Evolutionary conservation across 768 basidiomycete genomes (phyloP).

Genomic region (Boletus subcaerulescens): DNA sequence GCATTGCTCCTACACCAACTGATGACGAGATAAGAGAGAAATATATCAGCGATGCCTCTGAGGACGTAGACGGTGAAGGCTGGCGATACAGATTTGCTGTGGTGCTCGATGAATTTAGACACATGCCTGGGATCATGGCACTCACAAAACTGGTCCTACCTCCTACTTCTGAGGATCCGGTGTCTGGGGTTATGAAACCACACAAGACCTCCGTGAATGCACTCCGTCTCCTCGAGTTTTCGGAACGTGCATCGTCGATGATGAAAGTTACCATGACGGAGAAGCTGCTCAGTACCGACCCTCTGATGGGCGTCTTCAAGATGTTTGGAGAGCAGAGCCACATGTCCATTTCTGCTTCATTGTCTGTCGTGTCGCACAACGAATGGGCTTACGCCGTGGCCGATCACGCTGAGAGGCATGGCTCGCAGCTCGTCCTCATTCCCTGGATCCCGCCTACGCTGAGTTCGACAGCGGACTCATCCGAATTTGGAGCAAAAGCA

Average conservation of each 20-base stretch:
- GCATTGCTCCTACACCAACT: neutral
- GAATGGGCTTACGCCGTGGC: conserved; percentile 69
- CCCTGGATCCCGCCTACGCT: conserved; percentile 68
- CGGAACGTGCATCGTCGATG: conserved; percentile 83
- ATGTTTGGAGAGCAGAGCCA: conserved; percentile 74
- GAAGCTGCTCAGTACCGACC: conserved; percentile 63
- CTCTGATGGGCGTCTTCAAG: conserved; percentile 68
- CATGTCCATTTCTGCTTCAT: conserved; percentile 61
- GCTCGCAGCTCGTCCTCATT: conserved; percentile 73
- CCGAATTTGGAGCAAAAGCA: conserved; percentile 20
- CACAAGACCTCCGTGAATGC: conserved; percentile 50
- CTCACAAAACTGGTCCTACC: conserved; percentile 77
- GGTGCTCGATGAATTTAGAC: conserved; percentile 88
- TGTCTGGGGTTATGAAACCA: neutral
- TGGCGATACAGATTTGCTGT: conserved; percentile 59
- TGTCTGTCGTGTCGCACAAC: conserved; percentile 74
- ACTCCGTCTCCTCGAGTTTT: conserved; percentile 85
- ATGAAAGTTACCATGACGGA: conserved; percentile 79
- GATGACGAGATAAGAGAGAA: neutral
- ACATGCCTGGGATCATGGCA: conserved; percentile 87
- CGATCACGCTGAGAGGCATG: conserved; percentile 52
- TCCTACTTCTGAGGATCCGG: conserved; percentile 10
- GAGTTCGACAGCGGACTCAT: conserved; percentile 26
- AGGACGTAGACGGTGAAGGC: conserved; percentile 1
- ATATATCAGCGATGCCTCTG: neutral